Percentiles rank a stretch among this genome's conserved stretches.
Conservation (phyloP, 2,329 filamentous ascomycete genomes). For the Phaeomoniella chlamydospora region DNA sequence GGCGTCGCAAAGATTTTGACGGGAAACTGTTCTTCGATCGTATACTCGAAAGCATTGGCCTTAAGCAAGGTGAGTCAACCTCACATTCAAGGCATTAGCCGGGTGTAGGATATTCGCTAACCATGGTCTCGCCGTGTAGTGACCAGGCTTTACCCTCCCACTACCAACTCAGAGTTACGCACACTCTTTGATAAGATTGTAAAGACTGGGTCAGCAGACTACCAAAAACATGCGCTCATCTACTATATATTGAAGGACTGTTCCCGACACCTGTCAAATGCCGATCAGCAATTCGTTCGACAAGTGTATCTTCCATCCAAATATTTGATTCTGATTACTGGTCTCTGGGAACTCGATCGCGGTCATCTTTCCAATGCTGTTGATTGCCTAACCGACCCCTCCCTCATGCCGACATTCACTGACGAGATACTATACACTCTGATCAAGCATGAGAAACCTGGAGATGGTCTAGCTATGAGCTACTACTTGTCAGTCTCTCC, state of each 20-base stretch:
- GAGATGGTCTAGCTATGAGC: constrained; percentile 54
- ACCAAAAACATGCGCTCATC: constrained; percentile 69
- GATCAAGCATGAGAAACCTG: constrained; percentile 38
- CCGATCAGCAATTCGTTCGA: constrained; percentile 44
- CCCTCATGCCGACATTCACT: constrained; percentile 58
- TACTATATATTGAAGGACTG: constrained; percentile 75
- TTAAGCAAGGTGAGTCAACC: constrained; percentile 52
- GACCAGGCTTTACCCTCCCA: constrained; percentile 60
- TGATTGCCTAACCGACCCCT: constrained; percentile 65
- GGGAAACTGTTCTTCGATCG: constrained; percentile 68
- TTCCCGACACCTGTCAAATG: constrained; percentile 33
- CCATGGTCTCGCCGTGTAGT: constrained; percentile 17
- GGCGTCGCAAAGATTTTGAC: constrained; percentile 51
- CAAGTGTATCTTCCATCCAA: constrained; percentile 55
- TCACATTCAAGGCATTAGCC: constrained; percentile 4
- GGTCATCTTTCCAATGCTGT: constrained; percentile 41
- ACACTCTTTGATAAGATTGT: constrained; percentile 58
- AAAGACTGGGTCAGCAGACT: constrained; percentile 47
- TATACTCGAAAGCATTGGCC: constrained; percentile 54
- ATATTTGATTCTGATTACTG: constrained; percentile 69
- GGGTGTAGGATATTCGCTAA: constrained; percentile 1
- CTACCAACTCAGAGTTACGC: constrained; percentile 50
- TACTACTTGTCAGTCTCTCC: constrained; percentile 69
- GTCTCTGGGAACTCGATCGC: constrained; percentile 67
- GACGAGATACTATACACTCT: constrained; percentile 69